Evolutionary conservation across 192 early-diverging fungal species (phyloP).

Genomic region (Rhizoclosmatium globosum): DNA sequence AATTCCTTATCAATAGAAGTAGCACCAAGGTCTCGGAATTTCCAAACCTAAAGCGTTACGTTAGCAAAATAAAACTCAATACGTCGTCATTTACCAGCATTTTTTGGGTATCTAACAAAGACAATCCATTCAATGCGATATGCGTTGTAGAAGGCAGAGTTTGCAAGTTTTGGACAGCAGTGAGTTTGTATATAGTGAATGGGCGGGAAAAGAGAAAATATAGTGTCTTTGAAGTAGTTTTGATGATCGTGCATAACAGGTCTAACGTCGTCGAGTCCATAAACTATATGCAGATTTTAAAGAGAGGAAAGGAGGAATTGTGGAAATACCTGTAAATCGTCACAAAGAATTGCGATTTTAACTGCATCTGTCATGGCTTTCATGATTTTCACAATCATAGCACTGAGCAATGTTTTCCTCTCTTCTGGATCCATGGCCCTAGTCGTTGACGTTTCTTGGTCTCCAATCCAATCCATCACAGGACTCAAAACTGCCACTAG

Average conservation of each 20-base stretch:
- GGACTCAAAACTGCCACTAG: conserved; percentile 2
- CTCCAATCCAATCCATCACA: conserved; percentile 36
- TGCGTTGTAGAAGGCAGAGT: not conserved
- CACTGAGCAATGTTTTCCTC: not conserved
- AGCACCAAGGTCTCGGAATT: conserved; percentile 37
- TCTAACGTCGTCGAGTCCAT: conserved; percentile 34
- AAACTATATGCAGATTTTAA: conserved; percentile 22
- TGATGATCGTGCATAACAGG: conserved; percentile 19
- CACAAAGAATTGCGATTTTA: conserved; percentile 34
- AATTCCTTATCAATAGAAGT: conserved; percentile 20
- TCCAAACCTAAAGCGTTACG: conserved; percentile 32
- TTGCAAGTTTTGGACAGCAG: conserved; percentile 13
- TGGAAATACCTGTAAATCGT: conserved; percentile 36
- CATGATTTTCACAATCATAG: conserved; percentile 36
- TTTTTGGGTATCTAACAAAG: conserved; percentile 38
- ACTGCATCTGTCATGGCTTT: conserved; percentile 33
- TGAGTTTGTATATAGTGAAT: conserved; percentile 34
- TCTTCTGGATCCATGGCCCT: not conserved
- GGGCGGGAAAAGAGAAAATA: conserved; percentile 34
- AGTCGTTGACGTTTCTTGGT: conserved; percentile 19
- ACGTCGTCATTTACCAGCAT: conserved; percentile 25
- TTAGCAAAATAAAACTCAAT: not conserved
- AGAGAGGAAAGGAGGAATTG: not conserved
- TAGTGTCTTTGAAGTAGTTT: conserved; percentile 22
- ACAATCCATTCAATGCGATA: conserved; percentile 35